Percentiles rank a stretch among this genome's conserved stretches.
These are phyloP conservation scores for Sporothrix pallida DNA, from an alignment of 2,329 filamentous ascomycete genomes.

Conservation along the genomic window DNA sequence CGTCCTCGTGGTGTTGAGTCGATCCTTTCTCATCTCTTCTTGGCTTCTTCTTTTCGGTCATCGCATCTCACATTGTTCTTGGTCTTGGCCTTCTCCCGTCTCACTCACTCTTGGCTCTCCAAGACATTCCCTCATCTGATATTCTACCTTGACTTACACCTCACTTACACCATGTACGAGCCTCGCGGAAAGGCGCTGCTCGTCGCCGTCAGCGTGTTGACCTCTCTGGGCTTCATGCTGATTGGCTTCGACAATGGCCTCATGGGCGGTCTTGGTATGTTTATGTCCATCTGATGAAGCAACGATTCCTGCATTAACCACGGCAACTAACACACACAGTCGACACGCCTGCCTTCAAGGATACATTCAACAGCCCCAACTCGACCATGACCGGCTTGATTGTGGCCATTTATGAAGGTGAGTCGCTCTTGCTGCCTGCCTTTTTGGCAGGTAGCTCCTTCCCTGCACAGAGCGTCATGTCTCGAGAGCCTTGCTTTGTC, in stretches of 20 bases:
- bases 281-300: too few species aligned
- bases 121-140: neutral
- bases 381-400: constrained; percentile 33
- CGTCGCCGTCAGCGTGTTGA: constrained; percentile 32
- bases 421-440: neutral
- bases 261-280: constrained; percentile 30
- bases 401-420: constrained; percentile 51
- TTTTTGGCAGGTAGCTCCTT: too few species aligned
- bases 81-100: neutral
- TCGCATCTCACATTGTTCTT: neutral
- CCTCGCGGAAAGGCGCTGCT: constrained; percentile 27
- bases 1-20: constrained; percentile 4
- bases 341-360: constrained; percentile 30
- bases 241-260: constrained; percentile 35
- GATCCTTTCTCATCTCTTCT: neutral
- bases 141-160: neutral
- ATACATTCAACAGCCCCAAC: constrained; percentile 27
- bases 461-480: neutral
- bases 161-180: constrained; percentile 33
- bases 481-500: neutral
- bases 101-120: neutral
- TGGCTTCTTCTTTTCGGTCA: neutral
- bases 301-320: too few species aligned
- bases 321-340: neutral
- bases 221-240: constrained; percentile 34